Conservation (phyloP, 352 stramenopile species). For the Chrysophaeum taylorii region DNA sequence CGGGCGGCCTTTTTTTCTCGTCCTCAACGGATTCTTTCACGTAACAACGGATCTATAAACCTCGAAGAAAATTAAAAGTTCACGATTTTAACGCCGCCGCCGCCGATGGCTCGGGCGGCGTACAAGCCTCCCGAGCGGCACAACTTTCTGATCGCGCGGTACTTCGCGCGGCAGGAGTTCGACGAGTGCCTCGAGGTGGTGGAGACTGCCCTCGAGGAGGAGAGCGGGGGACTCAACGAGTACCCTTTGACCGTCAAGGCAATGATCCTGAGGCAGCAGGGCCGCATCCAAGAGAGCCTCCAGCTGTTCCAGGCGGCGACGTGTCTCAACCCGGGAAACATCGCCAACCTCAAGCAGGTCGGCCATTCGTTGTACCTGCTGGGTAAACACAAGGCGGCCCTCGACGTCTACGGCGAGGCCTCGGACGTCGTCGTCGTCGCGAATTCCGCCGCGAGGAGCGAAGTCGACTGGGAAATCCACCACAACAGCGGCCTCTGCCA, state of each 20-base stretch:
- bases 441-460: constrained; percentile 18
- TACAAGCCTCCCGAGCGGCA: too few species aligned
- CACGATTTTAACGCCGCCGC: too few species aligned
- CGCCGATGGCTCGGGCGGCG: too few species aligned
- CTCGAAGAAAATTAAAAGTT: too few species aligned
- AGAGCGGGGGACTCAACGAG: constrained; percentile 35
- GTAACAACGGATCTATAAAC: too few species aligned
- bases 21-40: too few species aligned
- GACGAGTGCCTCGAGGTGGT: constrained; percentile 73
- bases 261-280: constrained; percentile 69
- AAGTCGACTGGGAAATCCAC: constrained; percentile 75
- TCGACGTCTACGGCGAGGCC: constrained; percentile 79
- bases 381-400: constrained; percentile 71
- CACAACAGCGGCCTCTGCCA: constrained; percentile 78
- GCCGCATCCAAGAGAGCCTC: constrained; percentile 69
- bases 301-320: constrained; percentile 77
- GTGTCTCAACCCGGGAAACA: constrained; percentile 76
- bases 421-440: too few species aligned
- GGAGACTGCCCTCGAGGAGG: constrained; percentile 66
- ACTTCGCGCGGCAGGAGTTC: constrained; percentile 69
- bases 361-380: constrained; percentile 46
- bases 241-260: constrained; percentile 80
- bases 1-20: too few species aligned
- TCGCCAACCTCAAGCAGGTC: constrained; percentile 77
- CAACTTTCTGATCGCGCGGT: constrained; percentile 70